Evolutionary conservation across 2,329 filamentous ascomycete species (phyloP).

Genomic region (Colletotrichum paranaense): DNA sequence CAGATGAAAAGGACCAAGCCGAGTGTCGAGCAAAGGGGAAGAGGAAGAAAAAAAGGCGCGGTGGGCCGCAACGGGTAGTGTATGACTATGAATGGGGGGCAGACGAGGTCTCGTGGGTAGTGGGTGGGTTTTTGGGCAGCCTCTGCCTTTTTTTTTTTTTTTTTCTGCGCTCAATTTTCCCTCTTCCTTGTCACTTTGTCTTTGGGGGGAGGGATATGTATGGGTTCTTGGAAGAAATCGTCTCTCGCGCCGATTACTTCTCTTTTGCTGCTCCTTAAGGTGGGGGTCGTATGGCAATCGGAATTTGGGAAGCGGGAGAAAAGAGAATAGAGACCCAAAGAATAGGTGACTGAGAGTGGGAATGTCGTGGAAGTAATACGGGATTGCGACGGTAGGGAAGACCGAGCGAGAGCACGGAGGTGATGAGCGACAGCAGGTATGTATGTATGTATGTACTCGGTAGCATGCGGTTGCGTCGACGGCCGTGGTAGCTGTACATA

Average conservation of each 20-base stretch:
- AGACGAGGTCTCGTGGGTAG: slow-evolving; percentile 29
- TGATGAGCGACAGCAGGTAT: too few species aligned
- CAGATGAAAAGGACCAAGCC: slow-evolving; percentile 32
- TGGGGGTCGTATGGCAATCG: slow-evolving; percentile 31
- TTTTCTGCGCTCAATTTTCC: not conserved
- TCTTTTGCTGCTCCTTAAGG: slow-evolving; percentile 19
- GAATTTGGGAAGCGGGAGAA: slow-evolving; percentile 32
- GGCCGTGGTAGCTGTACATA: slow-evolving; percentile 13
- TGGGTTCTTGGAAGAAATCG: not conserved
- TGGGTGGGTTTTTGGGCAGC: slow-evolving; percentile 39
- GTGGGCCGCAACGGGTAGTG: slow-evolving; percentile 26
- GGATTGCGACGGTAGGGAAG: slow-evolving; percentile 25
- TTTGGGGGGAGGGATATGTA: not conserved
- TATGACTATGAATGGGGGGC: not conserved
- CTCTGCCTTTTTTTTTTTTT: slow-evolving; percentile 7
- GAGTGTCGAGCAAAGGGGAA: slow-evolving; percentile 20
- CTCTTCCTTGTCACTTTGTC: slow-evolving; percentile 5
- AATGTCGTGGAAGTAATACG: slow-evolving; percentile 34
- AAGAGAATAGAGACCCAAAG: slow-evolving; percentile 31
- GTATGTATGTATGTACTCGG: not conserved
- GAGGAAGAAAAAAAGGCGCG: slow-evolving; percentile 17
- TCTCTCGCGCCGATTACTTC: slow-evolving; percentile 12
- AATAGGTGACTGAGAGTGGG: slow-evolving; percentile 28
- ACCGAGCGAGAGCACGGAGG: not conserved
- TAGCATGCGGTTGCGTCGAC: slow-evolving; percentile 24